Percentiles rank a stretch among this genome's conserved stretches.
Conservation (phyloP, 1,139 yeast genomes). For the Saccharomyces uvarum region DNA sequence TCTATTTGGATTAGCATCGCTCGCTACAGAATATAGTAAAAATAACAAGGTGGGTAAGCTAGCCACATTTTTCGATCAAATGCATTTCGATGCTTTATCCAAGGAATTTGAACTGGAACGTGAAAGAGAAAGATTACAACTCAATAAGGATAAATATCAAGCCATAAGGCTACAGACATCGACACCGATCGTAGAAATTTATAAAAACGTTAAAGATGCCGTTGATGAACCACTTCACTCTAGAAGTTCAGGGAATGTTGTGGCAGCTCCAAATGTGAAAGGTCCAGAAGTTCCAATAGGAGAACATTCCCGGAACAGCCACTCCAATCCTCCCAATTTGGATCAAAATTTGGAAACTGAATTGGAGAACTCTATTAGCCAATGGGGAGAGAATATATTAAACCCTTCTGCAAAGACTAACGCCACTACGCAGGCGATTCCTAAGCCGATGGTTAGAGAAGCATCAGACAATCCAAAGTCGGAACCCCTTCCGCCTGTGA, state of each 20-base stretch:
- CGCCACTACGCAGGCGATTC: neutral
- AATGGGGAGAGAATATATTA: conserved; percentile 26
- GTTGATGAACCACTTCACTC: conserved; percentile 44
- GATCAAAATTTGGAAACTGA: conserved; percentile 23
- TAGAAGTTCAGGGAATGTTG: conserved; percentile 15
- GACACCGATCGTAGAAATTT: conserved; percentile 85
- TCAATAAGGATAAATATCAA: conserved; percentile 54
- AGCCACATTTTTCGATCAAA: conserved; percentile 63
- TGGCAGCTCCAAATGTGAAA: neutral
- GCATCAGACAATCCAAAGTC: neutral
- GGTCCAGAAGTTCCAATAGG: neutral
- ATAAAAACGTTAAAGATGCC: conserved; percentile 83
- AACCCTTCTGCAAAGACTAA: conserved; percentile 3
- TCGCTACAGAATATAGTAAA: conserved; percentile 9
- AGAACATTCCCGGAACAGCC: neutral
- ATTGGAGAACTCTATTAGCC: conserved; percentile 27
- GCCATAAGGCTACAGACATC: conserved; percentile 73
- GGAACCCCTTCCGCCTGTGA: conserved; percentile 17
- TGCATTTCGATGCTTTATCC: conserved; percentile 75
- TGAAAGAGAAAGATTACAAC: conserved; percentile 63
- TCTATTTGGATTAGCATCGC: neutral
- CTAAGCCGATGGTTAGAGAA: neutral
- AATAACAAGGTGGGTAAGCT: conserved; percentile 51
- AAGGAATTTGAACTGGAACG: conserved; percentile 83
- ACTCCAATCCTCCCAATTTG: neutral